Evolutionary conservation across 2,329 filamentous ascomycete species (phyloP).

Genomic region (Aspergillus glaucus): DNA sequence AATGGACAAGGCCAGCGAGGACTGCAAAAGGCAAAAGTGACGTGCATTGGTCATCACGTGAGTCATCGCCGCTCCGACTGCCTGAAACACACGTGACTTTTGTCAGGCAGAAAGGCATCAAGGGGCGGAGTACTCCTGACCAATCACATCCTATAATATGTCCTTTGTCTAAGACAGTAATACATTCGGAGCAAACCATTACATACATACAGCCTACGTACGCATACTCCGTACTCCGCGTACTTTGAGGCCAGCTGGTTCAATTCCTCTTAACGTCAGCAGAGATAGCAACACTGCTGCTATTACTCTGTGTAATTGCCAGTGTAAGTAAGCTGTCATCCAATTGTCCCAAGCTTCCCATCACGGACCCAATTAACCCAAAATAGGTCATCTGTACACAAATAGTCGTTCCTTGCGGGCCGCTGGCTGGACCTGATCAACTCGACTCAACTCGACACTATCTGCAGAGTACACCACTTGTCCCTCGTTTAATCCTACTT

Average conservation of each 20-base stretch:
- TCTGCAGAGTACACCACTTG: neutral
- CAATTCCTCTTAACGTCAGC: neutral
- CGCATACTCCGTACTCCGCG: neutral
- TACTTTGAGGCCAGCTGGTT: neutral
- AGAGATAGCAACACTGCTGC: neutral
- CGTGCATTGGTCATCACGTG: slow-evolving; percentile 14
- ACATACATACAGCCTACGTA: neutral
- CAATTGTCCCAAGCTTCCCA: neutral
- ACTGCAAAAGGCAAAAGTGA: slow-evolving; percentile 24
- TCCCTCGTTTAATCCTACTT: slow-evolving; percentile 7
- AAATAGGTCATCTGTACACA: neutral
- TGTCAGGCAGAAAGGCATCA: slow-evolving; percentile 5
- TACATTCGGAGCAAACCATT: slow-evolving; percentile 5
- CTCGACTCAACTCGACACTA: neutral
- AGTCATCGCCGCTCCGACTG: neutral
- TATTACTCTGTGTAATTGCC: neutral
- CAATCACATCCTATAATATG: slow-evolving; percentile 28
- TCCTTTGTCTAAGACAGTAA: slow-evolving; percentile 21
- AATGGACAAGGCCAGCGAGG: slow-evolving; percentile 1
- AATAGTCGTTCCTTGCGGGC: neutral
- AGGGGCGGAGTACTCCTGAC: neutral
- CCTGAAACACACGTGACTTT: slow-evolving; percentile 10
- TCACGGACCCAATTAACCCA: neutral
- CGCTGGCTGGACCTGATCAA: neutral
- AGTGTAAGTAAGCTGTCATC: neutral